A percentile compares a stretch with the other conserved stretches of the same genome.
These are phyloP conservation scores for Chrysanthemum lavandulifolium DNA, from an alignment of 129 eudicot species.

Conservation along the genomic window DNA sequence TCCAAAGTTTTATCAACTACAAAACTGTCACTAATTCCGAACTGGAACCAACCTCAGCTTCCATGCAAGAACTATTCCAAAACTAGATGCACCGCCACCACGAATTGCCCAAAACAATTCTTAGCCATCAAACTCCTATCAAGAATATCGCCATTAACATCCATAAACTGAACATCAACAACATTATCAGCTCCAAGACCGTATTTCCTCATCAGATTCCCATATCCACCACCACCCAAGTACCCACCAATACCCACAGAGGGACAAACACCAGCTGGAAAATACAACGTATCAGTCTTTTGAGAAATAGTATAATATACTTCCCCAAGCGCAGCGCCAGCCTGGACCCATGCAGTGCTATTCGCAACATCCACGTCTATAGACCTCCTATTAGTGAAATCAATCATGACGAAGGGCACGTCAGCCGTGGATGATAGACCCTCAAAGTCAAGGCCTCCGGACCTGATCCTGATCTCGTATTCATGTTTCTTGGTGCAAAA, in stretches of 20 bases:
- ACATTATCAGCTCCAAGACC: slow-evolving; percentile 1
- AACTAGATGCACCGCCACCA: slow-evolving; percentile 9
- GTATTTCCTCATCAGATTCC: background rate
- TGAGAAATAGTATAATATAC: background rate
- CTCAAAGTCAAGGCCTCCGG: background rate
- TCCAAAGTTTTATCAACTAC: background rate
- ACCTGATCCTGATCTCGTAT: slow-evolving; percentile 12
- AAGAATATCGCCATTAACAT: background rate
- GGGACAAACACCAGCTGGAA: background rate
- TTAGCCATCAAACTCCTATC: background rate
- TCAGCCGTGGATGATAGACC: slow-evolving; percentile 3
- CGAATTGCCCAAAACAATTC: slow-evolving; percentile 13
- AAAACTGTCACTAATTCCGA: background rate
- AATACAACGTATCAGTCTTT: background rate
- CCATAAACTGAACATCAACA: background rate
- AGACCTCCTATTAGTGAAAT: background rate
- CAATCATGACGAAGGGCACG: background rate
- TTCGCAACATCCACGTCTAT: background rate
- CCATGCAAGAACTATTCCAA: slow-evolving; percentile 21
- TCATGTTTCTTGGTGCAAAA: slow-evolving; percentile 5
- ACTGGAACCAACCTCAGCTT: slow-evolving; percentile 12
- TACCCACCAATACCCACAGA: background rate
- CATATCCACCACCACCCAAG: background rate
- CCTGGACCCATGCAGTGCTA: slow-evolving; percentile 8
- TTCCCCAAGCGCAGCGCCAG: background rate